Conservation (phyloP, 371 early-diverging fungal species). For the Mortierella sp. region DNA sequence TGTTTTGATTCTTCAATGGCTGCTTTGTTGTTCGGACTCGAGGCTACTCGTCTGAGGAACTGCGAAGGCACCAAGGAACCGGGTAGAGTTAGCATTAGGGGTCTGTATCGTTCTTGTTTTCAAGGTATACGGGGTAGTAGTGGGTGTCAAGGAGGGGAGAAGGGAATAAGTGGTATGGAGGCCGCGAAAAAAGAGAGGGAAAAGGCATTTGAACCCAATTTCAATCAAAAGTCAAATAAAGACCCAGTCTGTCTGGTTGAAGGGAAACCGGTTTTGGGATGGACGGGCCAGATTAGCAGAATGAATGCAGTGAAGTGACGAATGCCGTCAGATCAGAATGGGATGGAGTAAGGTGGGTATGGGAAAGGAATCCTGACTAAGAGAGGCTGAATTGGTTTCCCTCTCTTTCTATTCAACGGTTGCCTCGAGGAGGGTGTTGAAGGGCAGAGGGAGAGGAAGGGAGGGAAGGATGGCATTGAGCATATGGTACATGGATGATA, state of each 20-base stretch:
- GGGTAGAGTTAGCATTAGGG: slow-evolving; percentile 21
- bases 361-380: background rate
- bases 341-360: background rate
- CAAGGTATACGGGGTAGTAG: background rate
- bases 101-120: background rate
- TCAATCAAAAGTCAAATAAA: background rate
- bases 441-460: background rate
- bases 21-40: slow-evolving; percentile 69
- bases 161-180: background rate
- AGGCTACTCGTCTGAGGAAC: slow-evolving; percentile 71
- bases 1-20: slow-evolving; percentile 31
- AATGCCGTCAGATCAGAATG: background rate
- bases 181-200: background rate
- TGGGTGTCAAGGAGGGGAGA: background rate
- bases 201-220: background rate
- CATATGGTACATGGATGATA: background rate
- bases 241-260: background rate
- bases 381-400: background rate
- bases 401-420: background rate
- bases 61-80: slow-evolving; percentile 7
- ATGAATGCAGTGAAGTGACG: background rate
- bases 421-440: background rate
- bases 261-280: background rate
- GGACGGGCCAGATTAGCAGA: slow-evolving; percentile 4
- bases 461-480: background rate